Percentiles rank a stretch among this genome's conserved stretches.
These are phyloP conservation scores for Aeschynomene evenia DNA, from an alignment of 306 rosid genomes.

Conservation along the genomic window DNA sequence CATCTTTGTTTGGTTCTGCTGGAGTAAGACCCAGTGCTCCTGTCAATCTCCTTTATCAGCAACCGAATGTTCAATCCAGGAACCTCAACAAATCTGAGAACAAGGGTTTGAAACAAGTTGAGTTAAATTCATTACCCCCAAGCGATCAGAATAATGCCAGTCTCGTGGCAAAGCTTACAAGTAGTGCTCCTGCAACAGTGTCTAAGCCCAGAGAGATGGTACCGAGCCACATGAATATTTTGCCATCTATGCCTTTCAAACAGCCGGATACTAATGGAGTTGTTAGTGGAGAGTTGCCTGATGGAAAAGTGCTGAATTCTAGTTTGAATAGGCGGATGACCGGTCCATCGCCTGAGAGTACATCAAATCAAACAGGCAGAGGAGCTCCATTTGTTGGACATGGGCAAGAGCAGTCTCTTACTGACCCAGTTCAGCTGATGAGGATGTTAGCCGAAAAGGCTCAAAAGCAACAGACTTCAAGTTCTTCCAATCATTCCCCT, in stretches of 20 bases:
- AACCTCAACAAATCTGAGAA: constrained; percentile 53
- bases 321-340: constrained; percentile 47
- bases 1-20: constrained; percentile 50
- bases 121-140: constrained; percentile 67
- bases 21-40: constrained; percentile 47
- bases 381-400: constrained; percentile 50
- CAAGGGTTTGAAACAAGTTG: constrained; percentile 64
- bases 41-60: constrained; percentile 44
- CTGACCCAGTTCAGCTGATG: constrained; percentile 86
- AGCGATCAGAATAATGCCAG: constrained; percentile 51
- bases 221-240: constrained; percentile 48
- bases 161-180: constrained; percentile 52
- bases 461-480: constrained; percentile 67
- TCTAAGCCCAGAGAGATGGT: constrained; percentile 61
- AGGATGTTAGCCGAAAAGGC: constrained; percentile 67
- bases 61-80: constrained; percentile 48
- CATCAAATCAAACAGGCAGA: constrained; percentile 54
- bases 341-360: constrained; percentile 54
- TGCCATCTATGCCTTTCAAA: constrained; percentile 56
- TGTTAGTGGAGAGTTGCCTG: constrained; percentile 56
- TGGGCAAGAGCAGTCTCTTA: constrained; percentile 63
- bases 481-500: constrained; percentile 60
- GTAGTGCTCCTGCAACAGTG: constrained; percentile 48
- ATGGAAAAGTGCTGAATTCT: constrained; percentile 57
- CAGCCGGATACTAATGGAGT: constrained; percentile 58